phyloP scores from a whole-genome alignment of 768 basidiomycete species.

The Cantharellus anzutake region DNA sequence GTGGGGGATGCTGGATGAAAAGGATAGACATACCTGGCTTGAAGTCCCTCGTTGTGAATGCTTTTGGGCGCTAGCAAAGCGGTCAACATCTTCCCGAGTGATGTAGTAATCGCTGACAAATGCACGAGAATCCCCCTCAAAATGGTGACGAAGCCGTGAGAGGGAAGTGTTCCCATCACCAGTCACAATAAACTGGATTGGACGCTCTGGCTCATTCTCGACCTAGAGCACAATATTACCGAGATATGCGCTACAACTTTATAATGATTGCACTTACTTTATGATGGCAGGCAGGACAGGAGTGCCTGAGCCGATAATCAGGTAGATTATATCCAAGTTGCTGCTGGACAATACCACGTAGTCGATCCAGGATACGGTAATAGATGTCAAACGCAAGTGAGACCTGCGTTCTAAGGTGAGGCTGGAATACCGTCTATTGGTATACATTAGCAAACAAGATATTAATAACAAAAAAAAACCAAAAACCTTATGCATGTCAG shows the following conservation, averaged over 20 bases:
- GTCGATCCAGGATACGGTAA: constrained; percentile 12
- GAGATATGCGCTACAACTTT: neutral
- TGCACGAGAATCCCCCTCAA: neutral
- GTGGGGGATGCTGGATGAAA: too few species aligned
- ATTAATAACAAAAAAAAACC: neutral
- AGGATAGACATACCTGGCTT: too few species aligned
- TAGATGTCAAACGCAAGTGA: constrained; percentile 21
- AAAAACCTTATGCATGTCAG: constrained; percentile 13
- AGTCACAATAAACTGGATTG: neutral
- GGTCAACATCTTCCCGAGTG: neutral
- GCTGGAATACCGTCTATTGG: constrained; percentile 15
- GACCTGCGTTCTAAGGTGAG: constrained; percentile 9
- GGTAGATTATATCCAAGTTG: constrained; percentile 16
- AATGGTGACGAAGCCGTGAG: neutral
- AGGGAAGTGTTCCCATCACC: neutral
- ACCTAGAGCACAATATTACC: too few species aligned
- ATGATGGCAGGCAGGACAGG: constrained; percentile 21
- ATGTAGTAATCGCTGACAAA: neutral
- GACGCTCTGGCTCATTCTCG: too few species aligned
- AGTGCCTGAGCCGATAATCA: constrained; percentile 19
- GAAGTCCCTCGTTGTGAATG: too few species aligned
- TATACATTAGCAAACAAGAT: too few species aligned
- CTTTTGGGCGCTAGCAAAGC: neutral
- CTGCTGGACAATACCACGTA: constrained; percentile 12
- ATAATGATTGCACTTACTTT: neutral